A percentile compares a stretch with the other conserved stretches of the same genome.
Evolutionary conservation across 345 rosid species (phyloP).

Genomic region (Turritis glabra): DNA sequence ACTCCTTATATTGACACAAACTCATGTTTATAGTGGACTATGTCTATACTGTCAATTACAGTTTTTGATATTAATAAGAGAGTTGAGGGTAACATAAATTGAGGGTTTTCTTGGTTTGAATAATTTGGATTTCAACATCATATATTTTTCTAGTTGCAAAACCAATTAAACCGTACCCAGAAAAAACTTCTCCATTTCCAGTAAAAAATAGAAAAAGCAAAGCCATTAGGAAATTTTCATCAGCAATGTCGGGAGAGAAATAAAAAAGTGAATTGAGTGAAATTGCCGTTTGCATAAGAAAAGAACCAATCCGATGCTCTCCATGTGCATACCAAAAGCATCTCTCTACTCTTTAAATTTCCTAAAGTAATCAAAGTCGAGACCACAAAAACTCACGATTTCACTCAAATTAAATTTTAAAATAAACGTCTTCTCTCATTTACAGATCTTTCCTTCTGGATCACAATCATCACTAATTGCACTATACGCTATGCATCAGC

Average conservation of each 20-base stretch:
- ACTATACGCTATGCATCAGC: conserved; percentile 30
- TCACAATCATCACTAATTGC: conserved; percentile 39
- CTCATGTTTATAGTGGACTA: no score
- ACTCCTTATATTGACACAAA: no score
- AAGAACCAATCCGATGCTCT: conserved; percentile 33
- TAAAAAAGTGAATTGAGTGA: conserved; percentile 29
- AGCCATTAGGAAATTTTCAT: background rate
- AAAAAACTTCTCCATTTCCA: background rate
- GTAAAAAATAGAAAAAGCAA: background rate
- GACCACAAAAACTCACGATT: conserved; percentile 34
- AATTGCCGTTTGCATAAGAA: conserved; percentile 31
- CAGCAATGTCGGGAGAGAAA: background rate
- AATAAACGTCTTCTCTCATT: background rate
- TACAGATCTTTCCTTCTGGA: conserved; percentile 37
- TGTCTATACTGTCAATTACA: no score
- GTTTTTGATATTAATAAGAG: no score
- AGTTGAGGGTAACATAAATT: no score
- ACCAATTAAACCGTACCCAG: background rate
- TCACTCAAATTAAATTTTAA: background rate
- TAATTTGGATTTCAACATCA: no score
- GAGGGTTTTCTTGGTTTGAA: no score
- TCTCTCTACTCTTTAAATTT: conserved; percentile 12
- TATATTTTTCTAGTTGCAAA: background rate
- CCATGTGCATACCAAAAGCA: conserved; percentile 37
- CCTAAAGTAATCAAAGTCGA: conserved; percentile 24